Percentiles rank a stretch among this genome's conserved stretches.
Conservation (phyloP, 2,329 filamentous ascomycete genomes). For the Talaromyces marneffei region DNA sequence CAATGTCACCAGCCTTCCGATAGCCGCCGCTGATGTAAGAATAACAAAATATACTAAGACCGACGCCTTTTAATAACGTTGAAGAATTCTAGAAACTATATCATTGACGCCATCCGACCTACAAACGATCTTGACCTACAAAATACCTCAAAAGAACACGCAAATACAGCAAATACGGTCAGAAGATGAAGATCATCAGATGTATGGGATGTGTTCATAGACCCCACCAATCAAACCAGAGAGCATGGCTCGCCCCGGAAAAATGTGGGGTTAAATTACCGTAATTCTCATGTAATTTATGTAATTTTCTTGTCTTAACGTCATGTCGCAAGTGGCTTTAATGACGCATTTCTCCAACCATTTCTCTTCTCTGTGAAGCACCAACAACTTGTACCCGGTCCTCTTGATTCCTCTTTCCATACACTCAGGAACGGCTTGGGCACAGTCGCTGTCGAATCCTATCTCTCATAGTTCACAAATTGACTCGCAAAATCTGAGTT, state of each 20-base stretch:
- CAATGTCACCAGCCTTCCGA: too few relatives aligned
- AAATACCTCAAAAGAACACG: neutral
- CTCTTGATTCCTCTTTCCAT: neutral
- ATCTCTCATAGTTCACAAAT: neutral
- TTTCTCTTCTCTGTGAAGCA: neutral
- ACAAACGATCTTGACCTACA: neutral
- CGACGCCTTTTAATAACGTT: neutral
- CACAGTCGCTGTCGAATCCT: neutral
- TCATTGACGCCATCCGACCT: neutral
- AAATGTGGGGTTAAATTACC: neutral
- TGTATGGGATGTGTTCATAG: neutral
- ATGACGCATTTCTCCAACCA: neutral
- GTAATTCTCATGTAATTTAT: neutral
- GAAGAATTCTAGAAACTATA: neutral
- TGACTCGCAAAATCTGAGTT: neutral
- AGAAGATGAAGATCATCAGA: neutral
- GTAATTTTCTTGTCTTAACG: neutral
- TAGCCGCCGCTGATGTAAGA: too few relatives aligned
- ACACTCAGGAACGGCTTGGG: neutral
- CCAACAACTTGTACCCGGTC: neutral
- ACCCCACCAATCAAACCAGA: neutral
- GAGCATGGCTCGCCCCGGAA: neutral
- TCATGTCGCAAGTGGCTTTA: neutral
- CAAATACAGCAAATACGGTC: neutral
- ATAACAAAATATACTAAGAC: neutral